Conservation (phyloP, 257 asterid species). For the Nyctanthes arbortristis region DNA sequence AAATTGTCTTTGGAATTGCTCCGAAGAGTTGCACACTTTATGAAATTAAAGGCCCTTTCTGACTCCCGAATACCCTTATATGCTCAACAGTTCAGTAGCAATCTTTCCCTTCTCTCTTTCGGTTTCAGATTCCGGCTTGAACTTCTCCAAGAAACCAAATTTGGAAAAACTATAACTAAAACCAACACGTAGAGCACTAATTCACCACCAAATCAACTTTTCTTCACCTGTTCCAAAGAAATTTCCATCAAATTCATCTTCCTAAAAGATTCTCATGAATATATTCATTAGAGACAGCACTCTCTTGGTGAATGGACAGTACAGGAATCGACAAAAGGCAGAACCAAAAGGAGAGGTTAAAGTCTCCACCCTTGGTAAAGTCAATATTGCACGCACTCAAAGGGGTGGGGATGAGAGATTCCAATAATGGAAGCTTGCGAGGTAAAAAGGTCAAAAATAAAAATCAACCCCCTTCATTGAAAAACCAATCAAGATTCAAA, state of each 20-base stretch:
- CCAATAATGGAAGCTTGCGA: slow-evolving; percentile 30
- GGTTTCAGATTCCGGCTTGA: neutral
- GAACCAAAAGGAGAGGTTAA: neutral
- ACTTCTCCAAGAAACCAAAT: neutral
- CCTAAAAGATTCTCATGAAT: neutral
- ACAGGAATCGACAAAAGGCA: slow-evolving; percentile 10
- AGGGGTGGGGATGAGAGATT: neutral
- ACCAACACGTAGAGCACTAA: neutral
- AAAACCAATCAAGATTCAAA: slow-evolving; percentile 27
- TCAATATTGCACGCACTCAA: slow-evolving; percentile 25
- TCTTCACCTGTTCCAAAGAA: slow-evolving; percentile 19
- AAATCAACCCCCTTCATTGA: slow-evolving; percentile 9
- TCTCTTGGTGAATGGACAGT: slow-evolving; percentile 7
- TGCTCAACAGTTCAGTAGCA: neutral
- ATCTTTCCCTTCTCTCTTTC: neutral
- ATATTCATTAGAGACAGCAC: neutral
- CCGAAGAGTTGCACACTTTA: too few relatives aligned
- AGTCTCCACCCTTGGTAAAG: slow-evolving; percentile 26
- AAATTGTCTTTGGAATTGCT: too few relatives aligned
- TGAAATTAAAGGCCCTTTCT: neutral
- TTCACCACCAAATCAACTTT: neutral
- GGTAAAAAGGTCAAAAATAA: neutral
- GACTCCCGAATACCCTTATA: neutral
- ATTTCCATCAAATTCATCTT: slow-evolving; percentile 4
- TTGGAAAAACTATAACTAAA: neutral